These are phyloP conservation scores for Verruconis gallopava DNA, from an alignment of 2,329 filamentous ascomycete species.

Conservation along the genomic window DNA sequence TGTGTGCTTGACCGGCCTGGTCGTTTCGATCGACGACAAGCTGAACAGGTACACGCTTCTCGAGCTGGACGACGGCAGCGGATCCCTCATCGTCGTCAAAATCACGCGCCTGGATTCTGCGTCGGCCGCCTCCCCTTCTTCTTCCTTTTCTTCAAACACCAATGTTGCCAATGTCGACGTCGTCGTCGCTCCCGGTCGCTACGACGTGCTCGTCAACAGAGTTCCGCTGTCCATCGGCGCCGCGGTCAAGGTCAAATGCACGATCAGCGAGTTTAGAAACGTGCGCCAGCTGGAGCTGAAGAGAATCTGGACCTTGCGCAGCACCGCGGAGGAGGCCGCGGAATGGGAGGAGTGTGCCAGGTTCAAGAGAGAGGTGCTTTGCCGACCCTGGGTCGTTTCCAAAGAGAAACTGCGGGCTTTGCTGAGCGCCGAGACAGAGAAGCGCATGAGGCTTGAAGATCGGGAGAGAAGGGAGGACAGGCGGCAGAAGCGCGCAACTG, in stretches of 20 bases:
- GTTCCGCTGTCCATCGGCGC: constrained; percentile 31
- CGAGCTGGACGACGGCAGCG: constrained; percentile 49
- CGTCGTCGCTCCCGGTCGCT: constrained; percentile 22
- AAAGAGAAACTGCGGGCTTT: constrained; percentile 31
- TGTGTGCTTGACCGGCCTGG: constrained; percentile 31
- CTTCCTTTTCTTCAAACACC: constrained; percentile 22
- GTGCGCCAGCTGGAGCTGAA: constrained; percentile 42
- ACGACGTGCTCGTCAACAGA: constrained; percentile 31
- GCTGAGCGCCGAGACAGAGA: constrained; percentile 24
- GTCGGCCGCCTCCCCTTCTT: constrained; percentile 16
- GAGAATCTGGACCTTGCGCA: constrained; percentile 34
- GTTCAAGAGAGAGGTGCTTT: constrained; percentile 32
- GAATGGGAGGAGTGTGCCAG: constrained; percentile 38
- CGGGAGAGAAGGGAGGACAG: constrained; percentile 22
- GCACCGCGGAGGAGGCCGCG: constrained; percentile 41
- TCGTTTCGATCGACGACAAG: constrained; percentile 32
- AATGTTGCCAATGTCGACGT: constrained; percentile 27
- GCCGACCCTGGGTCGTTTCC: constrained; percentile 39
- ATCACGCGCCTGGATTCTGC: constrained; percentile 28
- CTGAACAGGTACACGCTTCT: constrained; percentile 32
- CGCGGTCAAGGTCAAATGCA: constrained; percentile 44
- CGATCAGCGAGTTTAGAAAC: constrained; percentile 37
- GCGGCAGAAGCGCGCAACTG: constrained; percentile 21
- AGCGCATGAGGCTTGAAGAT: constrained; percentile 26
- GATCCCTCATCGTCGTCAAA: constrained; percentile 43